A percentile compares a stretch with the other conserved stretches of the same genome.
phyloP scores from a whole-genome alignment of 192 early-diverging fungal species.

The Rhizophagus sp. region DNA sequence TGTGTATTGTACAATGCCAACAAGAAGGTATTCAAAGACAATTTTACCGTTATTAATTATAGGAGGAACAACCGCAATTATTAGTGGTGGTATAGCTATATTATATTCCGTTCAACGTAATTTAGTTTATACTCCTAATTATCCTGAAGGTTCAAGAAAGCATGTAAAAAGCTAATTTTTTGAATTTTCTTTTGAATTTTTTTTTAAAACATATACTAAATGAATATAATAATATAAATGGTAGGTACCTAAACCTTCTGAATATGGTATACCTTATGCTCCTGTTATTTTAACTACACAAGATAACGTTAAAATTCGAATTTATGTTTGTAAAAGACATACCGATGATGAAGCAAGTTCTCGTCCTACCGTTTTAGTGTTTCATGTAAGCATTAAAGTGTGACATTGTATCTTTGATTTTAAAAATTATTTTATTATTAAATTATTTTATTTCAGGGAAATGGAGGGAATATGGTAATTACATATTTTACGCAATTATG shows the following conservation, averaged over 20 bases:
- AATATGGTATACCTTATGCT: slow-evolving; percentile 56
- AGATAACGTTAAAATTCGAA: slow-evolving; percentile 79
- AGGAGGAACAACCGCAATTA: background rate
- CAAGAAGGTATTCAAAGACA: background rate
- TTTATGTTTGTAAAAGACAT: slow-evolving; percentile 70
- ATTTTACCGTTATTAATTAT: background rate
- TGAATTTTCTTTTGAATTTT: slow-evolving; percentile 13
- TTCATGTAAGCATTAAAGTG: slow-evolving; percentile 55
- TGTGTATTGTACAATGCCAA: background rate
- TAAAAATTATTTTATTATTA: too few species aligned
- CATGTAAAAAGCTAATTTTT: slow-evolving; percentile 34
- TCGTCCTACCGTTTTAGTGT: slow-evolving; percentile 80
- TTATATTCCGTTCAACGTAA: slow-evolving; percentile 75
- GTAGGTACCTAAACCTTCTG: slow-evolving; percentile 64
- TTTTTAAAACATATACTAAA: background rate
- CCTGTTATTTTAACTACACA: slow-evolving; percentile 71
- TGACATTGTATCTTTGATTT: background rate
- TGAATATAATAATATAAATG: background rate
- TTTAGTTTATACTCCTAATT: slow-evolving; percentile 71
- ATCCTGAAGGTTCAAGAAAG: slow-evolving; percentile 54
- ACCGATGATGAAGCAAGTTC: slow-evolving; percentile 55
- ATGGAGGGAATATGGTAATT: slow-evolving; percentile 89
- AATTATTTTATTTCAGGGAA: slow-evolving; percentile 54
- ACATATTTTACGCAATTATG: background rate
- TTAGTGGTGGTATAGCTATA: slow-evolving; percentile 46